Percentiles rank a stretch among this genome's conserved stretches.
phyloP scores from a whole-genome alignment of 1,139 yeast genomes.

The Meyerozyma carpophila region DNA sequence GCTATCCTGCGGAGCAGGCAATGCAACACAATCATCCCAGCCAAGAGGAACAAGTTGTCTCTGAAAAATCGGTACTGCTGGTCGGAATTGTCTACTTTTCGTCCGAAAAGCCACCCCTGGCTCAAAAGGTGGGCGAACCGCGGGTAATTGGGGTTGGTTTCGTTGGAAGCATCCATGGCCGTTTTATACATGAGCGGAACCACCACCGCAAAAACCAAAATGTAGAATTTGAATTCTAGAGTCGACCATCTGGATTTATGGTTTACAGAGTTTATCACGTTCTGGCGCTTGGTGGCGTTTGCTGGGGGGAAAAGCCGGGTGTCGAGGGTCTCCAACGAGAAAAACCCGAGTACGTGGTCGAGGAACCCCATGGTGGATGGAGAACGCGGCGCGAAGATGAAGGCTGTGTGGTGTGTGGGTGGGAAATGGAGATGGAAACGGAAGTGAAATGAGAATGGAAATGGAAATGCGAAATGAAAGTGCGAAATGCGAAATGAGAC shows the following conservation, averaged over 20 bases:
- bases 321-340: constrained; percentile 75
- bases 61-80: constrained; percentile 84
- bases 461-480: background rate
- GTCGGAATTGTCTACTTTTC: constrained; percentile 88
- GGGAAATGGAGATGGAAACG: background rate
- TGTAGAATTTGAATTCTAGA: constrained; percentile 65
- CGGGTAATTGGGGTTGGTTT: constrained; percentile 70
- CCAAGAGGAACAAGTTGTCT: constrained; percentile 63
- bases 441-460: background rate
- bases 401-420: background rate
- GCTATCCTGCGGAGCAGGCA: constrained; percentile 38
- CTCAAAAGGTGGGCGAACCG: constrained; percentile 56
- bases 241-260: constrained; percentile 66
- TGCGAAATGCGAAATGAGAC: too few species aligned
- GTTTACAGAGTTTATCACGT: constrained; percentile 39
- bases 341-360: constrained; percentile 34
- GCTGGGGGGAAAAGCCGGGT: constrained; percentile 57
- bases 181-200: constrained; percentile 82
- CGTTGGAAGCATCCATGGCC: constrained; percentile 77
- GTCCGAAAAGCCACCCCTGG: constrained; percentile 71
- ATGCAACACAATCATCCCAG: constrained; percentile 52
- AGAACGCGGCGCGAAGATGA: background rate
- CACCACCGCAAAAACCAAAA: constrained; percentile 53
- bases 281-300: constrained; percentile 38
- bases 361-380: constrained; percentile 10